These are phyloP conservation scores for Tulasnella calospora DNA, from an alignment of 768 basidiomycete genomes.

Conservation along the genomic window DNA sequence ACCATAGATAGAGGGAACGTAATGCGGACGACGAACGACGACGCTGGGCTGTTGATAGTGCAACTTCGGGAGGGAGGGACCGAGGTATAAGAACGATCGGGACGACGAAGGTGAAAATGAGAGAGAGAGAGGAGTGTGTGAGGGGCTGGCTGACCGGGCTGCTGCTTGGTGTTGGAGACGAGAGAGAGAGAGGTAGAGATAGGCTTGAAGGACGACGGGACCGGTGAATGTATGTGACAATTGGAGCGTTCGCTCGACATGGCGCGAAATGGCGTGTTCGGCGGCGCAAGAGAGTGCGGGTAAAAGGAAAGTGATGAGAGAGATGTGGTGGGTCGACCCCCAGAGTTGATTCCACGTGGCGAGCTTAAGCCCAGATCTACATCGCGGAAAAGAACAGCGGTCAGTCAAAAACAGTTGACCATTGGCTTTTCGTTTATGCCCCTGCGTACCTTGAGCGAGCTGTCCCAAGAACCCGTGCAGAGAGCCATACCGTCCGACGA, in stretches of 20 bases:
- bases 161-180: background rate
- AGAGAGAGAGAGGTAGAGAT: background rate
- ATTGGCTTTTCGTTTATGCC: background rate
- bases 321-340: background rate
- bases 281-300: background rate
- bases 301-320: background rate
- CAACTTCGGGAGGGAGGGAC: background rate
- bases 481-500: conserved; percentile 96
- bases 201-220: background rate
- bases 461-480: conserved; percentile 98
- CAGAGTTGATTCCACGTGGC: background rate
- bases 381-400: background rate
- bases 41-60: background rate
- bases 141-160: conserved; percentile 5
- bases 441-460: conserved; percentile 77
- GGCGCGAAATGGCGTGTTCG: background rate
- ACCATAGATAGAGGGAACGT: conserved; percentile 15
- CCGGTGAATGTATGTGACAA: background rate
- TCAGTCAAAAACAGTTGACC: background rate
- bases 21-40: background rate
- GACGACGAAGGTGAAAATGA: too few relatives aligned
- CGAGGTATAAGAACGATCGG: background rate
- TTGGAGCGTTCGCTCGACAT: background rate
- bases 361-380: background rate
- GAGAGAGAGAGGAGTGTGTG: background rate